phyloP scores from a whole-genome alignment of 352 stramenopile species.

The Phytophthora sojae region DNA sequence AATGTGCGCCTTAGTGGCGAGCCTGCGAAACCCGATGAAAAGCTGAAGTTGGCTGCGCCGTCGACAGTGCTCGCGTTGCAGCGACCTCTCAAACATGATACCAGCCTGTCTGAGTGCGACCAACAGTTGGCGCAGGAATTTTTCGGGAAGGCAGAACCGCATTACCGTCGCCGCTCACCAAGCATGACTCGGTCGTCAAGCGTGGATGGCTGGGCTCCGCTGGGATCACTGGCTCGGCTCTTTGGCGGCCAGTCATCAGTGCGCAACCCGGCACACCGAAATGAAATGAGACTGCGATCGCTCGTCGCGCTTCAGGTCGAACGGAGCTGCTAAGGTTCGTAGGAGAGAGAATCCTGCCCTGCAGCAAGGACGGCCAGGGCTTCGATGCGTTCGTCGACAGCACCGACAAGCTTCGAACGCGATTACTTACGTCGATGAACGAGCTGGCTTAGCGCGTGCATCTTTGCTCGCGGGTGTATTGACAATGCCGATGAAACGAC shows the following conservation, averaged over 20 bases:
- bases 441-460: not conserved
- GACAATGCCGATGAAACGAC: constrained; percentile 10
- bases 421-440: constrained; percentile 1
- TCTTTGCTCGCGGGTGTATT: constrained; percentile 8
- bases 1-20: constrained; percentile 29
- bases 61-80: no score
- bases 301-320: constrained; percentile 22
- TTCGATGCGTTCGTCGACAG: constrained; percentile 22
- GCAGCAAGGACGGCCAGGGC: not conserved
- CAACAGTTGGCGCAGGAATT: constrained; percentile 20
- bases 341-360: not conserved
- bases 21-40: no score
- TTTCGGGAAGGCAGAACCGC: constrained; percentile 10
- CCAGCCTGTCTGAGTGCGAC: no score
- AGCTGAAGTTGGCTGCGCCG: no score
- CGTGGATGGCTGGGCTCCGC: constrained; percentile 3
- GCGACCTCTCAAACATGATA: no score
- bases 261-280: constrained; percentile 24
- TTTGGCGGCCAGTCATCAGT: constrained; percentile 35
- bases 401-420: not conserved
- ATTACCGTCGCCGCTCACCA: constrained; percentile 13
- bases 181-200: constrained; percentile 38
- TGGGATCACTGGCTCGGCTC: not conserved
- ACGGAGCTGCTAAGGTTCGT: constrained; percentile 17
- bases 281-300: constrained; percentile 6